These are phyloP conservation scores for Macrophomina pseudophaseolina DNA, from an alignment of 2,329 filamentous ascomycete genomes.

Conservation along the genomic window DNA sequence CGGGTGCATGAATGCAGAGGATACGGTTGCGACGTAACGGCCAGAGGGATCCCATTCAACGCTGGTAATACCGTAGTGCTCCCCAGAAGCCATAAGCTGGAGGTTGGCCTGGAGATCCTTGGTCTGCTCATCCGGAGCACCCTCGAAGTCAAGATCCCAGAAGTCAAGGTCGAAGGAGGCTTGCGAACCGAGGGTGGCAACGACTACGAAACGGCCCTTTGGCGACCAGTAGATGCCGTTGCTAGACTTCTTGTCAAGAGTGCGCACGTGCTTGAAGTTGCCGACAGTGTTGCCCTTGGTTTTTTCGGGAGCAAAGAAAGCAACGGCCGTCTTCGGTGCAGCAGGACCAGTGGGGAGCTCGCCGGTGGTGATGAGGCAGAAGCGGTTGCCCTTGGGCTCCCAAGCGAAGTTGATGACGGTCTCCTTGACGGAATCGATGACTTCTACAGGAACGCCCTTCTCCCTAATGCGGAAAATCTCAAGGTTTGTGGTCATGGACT, in stretches of 20 bases:
- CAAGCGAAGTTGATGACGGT: constrained; percentile 99
- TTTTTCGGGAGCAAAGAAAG: constrained; percentile 98
- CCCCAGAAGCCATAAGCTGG: constrained; percentile 88
- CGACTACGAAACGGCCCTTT: constrained; percentile 89
- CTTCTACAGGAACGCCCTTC: constrained; percentile 97
- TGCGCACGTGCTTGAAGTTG: constrained; percentile 96
- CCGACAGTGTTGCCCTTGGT: constrained; percentile 79
- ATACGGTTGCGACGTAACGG: constrained; percentile 90
- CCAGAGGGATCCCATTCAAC: constrained; percentile 98
- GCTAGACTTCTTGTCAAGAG: constrained; percentile 98
- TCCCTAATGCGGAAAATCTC: constrained; percentile 98
- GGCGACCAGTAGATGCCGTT: constrained; percentile 99
- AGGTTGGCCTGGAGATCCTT: constrained; percentile 95
- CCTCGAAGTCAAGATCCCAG: constrained; percentile 94
- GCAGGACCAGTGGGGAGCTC: constrained; percentile 79
- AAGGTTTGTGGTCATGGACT: constrained; percentile 93
- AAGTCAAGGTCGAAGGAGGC: constrained; percentile 97
- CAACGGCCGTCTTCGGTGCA: constrained; percentile 88
- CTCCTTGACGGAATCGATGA: constrained; percentile 96
- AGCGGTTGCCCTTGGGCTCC: constrained; percentile 97
- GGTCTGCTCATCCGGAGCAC: constrained; percentile 79
- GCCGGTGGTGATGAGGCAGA: constrained; percentile 93
- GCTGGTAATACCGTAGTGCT: constrained; percentile 97
- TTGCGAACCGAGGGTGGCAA: constrained; percentile 90
- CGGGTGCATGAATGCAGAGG: constrained; percentile 92